These are phyloP conservation scores for Lagenaria siceraria DNA, from an alignment of 306 rosid species.

Conservation along the genomic window DNA sequence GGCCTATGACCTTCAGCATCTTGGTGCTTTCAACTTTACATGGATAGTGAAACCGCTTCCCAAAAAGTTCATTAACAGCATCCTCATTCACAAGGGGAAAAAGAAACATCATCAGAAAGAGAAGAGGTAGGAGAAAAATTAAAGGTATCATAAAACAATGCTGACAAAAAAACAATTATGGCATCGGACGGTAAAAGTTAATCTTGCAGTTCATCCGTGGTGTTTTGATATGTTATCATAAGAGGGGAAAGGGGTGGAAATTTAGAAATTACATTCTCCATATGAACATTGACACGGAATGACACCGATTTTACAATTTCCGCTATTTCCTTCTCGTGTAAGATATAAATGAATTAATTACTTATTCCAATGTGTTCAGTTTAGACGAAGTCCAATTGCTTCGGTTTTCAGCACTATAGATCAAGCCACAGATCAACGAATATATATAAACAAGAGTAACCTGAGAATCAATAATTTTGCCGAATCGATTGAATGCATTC, in stretches of 20 bases:
- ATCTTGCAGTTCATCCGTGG: neutral
- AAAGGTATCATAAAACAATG: neutral
- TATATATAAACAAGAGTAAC: slow-evolving; percentile 17
- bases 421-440: neutral
- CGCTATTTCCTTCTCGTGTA: neutral
- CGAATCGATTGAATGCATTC: slow-evolving; percentile 64
- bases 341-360: neutral
- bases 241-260: neutral
- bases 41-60: slow-evolving; percentile 28
- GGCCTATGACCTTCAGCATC: slow-evolving; percentile 26
- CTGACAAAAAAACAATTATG: neutral
- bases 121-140: neutral
- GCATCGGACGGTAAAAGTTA: neutral
- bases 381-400: neutral
- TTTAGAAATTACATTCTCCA: neutral
- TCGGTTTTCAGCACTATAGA: neutral
- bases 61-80: slow-evolving; percentile 37
- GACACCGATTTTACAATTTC: neutral
- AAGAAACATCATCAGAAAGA: slow-evolving; percentile 10
- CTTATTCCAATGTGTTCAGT: neutral
- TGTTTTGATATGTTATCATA: neutral
- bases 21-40: slow-evolving; percentile 33
- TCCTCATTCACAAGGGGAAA: slow-evolving; percentile 25
- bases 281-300: neutral
- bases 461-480: slow-evolving; percentile 66